These are phyloP conservation scores for Hirsutella rhossiliensis DNA, from an alignment of 2,329 filamentous ascomycete species.

Conservation along the genomic window DNA sequence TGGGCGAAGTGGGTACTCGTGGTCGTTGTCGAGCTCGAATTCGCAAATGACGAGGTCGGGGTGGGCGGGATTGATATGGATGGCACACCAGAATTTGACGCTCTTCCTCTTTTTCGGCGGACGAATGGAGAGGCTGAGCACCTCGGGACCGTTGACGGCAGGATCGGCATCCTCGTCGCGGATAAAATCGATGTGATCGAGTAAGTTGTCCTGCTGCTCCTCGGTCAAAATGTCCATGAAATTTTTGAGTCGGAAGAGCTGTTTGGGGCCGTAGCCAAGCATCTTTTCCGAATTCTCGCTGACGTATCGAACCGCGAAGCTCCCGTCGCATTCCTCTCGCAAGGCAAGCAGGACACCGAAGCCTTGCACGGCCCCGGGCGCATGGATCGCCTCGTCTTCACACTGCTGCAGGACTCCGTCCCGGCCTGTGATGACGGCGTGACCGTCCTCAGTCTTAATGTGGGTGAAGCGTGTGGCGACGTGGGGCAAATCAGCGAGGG, in stretches of 20 bases:
- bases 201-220: conserved; percentile 70
- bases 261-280: conserved; percentile 63
- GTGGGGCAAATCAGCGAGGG: conserved; percentile 28
- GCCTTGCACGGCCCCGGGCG: conserved; percentile 68
- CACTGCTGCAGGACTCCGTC: conserved; percentile 65
- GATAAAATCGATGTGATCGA: conserved; percentile 83
- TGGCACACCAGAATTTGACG: conserved; percentile 75
- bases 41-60: conserved; percentile 71
- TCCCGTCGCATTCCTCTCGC: conserved; percentile 56
- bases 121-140: conserved; percentile 69
- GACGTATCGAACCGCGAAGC: conserved; percentile 57
- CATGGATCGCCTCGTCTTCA: conserved; percentile 85
- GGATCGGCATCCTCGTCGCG: conserved; percentile 72
- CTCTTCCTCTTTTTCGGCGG: conserved; percentile 37
- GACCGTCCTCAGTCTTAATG: conserved; percentile 61
- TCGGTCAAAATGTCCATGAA: conserved; percentile 78
- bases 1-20: conserved; percentile 54
- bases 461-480: conserved; percentile 70
- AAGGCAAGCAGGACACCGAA: conserved; percentile 71
- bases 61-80: conserved; percentile 61
- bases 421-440: conserved; percentile 71
- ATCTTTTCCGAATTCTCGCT: conserved; percentile 71
- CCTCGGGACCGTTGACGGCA: conserved; percentile 65
- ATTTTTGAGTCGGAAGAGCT: conserved; percentile 61
- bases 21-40: conserved; percentile 75